Percentiles rank a stretch among this genome's conserved stretches.
Conservation (phyloP, 2,329 filamentous ascomycete species). For the Penicillium brasilianum region DNA sequence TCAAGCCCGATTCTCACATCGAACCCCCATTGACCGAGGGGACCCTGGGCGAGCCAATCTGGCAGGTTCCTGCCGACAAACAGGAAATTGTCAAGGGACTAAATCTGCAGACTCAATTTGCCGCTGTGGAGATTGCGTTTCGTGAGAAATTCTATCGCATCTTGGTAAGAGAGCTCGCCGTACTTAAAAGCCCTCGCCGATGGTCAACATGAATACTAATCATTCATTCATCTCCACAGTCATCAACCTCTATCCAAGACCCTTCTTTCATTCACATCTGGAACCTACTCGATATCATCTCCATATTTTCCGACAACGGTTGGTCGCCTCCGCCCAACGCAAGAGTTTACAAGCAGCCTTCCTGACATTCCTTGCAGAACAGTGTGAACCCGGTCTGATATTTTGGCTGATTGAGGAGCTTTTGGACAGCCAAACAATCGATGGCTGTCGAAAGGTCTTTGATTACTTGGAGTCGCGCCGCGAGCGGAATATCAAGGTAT, state of each 20-base stretch:
- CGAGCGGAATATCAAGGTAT: conserved; percentile 80
- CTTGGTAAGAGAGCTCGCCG: conserved; percentile 63
- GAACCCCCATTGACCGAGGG: conserved; percentile 77
- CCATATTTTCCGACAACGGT: conserved; percentile 82
- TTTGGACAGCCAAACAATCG: conserved; percentile 92
- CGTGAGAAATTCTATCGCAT: conserved; percentile 79
- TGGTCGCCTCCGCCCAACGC: conserved; percentile 49
- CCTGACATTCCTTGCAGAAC: conserved; percentile 45
- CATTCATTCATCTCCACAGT: conserved; percentile 52
- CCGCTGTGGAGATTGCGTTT: conserved; percentile 81
- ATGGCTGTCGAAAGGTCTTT: conserved; percentile 88
- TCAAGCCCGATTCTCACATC: conserved; percentile 65
- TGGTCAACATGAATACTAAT: conserved; percentile 3
- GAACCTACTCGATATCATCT: conserved; percentile 93
- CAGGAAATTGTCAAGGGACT: conserved; percentile 41
- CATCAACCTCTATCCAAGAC: conserved; percentile 74
- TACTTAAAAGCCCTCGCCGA: background rate
- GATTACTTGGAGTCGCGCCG: conserved; percentile 93
- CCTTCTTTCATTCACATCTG: conserved; percentile 82
- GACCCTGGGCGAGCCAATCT: conserved; percentile 54
- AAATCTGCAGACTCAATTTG: conserved; percentile 62
- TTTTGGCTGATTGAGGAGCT: conserved; percentile 95
- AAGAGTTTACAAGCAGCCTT: background rate
- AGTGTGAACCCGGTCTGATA: conserved; percentile 77
- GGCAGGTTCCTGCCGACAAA: conserved; percentile 42